These are phyloP conservation scores for Blastobotrys arbuscula DNA, from an alignment of 1,139 yeast species.

Conservation along the genomic window DNA sequence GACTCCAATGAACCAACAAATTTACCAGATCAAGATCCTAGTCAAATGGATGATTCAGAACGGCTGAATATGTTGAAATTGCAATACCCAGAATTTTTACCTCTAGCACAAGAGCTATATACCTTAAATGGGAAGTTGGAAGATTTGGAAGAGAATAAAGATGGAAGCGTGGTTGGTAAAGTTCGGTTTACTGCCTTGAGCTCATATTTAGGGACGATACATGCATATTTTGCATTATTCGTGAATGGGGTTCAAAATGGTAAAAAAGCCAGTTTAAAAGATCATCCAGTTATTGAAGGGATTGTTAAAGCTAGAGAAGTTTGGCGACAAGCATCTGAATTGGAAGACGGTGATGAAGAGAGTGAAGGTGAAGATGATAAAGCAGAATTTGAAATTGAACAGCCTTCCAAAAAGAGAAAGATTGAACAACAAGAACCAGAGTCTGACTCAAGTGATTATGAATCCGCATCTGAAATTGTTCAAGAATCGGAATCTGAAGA, in stretches of 20 bases:
- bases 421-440: constrained; percentile 14
- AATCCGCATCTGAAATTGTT: constrained; percentile 9
- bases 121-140: constrained; percentile 44
- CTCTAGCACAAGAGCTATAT: constrained; percentile 62
- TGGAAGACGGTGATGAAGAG: constrained; percentile 13
- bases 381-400: constrained; percentile 25
- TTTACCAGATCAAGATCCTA: constrained; percentile 33
- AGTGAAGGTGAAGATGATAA: constrained; percentile 26
- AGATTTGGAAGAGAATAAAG: constrained; percentile 24
- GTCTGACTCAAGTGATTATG: constrained; percentile 9
- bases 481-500: constrained; percentile 20
- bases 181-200: constrained; percentile 65
- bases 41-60: constrained; percentile 38
- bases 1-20: constrained; percentile 28
- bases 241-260: constrained; percentile 48
- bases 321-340: constrained; percentile 52
- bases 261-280: constrained; percentile 61
- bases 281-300: constrained; percentile 82
- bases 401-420: constrained; percentile 22
- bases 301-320: constrained; percentile 75
- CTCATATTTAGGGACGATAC: constrained; percentile 68
- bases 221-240: constrained; percentile 71
- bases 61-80: constrained; percentile 27
- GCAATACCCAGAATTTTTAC: constrained; percentile 72
- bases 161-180: constrained; percentile 28